phyloP scores from a whole-genome alignment of 805 yeast species.

The Myxozyma neotropica region DNA sequence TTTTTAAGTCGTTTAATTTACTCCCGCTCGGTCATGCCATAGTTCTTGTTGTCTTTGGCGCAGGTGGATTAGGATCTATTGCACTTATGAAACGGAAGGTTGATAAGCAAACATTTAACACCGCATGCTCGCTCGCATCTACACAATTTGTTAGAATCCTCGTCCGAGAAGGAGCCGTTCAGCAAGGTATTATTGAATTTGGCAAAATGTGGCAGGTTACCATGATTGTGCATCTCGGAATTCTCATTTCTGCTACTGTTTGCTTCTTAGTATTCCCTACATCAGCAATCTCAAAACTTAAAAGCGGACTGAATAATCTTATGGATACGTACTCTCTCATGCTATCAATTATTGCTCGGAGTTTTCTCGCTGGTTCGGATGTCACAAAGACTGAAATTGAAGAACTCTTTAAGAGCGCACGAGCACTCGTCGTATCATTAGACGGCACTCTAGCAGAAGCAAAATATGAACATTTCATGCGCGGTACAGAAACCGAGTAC shows the following conservation, averaged over 20 bases:
- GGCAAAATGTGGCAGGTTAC: conserved; percentile 57
- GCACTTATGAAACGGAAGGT: conserved; percentile 71
- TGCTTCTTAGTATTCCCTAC: conserved; percentile 68
- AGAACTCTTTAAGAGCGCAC: conserved; percentile 15
- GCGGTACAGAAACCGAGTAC: conserved; percentile 62
- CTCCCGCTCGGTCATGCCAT: conserved; percentile 45
- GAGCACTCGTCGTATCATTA: conserved; percentile 37
- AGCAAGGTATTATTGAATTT: conserved; percentile 60
- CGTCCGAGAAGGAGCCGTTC: conserved; percentile 71
- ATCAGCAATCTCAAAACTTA: conserved; percentile 54
- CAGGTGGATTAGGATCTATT: conserved; percentile 63
- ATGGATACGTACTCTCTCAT: conserved; percentile 56
- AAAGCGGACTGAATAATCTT: conserved; percentile 42
- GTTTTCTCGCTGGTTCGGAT: conserved; percentile 27
- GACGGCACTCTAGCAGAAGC: conserved; percentile 57
- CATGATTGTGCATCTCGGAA: conserved; percentile 64
- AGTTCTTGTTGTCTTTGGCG: conserved; percentile 54
- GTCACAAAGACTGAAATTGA: conserved; percentile 30
- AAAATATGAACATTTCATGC: conserved; percentile 57
- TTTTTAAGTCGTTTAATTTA: conserved; percentile 50
- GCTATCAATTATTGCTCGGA: conserved; percentile 22
- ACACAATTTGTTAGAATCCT: conserved; percentile 70
- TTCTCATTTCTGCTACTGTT: conserved; percentile 55
- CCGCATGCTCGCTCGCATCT: conserved; percentile 78
- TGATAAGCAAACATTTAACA: conserved; percentile 69